Conservation (phyloP, 176 grass and related monocot genomes). For the Carex parvula region DNA sequence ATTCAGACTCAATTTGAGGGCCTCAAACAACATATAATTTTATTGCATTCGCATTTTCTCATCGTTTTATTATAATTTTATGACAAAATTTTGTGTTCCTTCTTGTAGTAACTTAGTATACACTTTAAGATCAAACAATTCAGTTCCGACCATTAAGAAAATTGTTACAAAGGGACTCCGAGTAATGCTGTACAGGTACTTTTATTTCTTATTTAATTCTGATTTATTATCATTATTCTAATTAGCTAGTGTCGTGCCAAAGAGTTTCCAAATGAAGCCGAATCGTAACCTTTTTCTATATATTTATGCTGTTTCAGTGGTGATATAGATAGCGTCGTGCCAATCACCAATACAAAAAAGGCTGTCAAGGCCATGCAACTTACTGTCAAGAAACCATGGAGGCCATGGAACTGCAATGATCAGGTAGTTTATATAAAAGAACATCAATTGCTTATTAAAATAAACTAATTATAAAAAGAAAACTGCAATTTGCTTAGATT, state of each 20-base stretch:
- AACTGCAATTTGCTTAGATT: background rate
- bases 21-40: background rate
- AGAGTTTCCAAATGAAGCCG: background rate
- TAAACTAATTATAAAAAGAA: background rate
- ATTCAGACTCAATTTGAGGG: background rate
- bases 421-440: conserved; percentile 26
- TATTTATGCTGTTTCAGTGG: conserved; percentile 29
- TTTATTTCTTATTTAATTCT: background rate
- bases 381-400: conserved; percentile 31
- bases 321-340: conserved; percentile 38
- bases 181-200: conserved; percentile 30
- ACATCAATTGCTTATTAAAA: background rate
- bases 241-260: background rate
- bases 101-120: background rate
- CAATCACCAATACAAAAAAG: conserved; percentile 45
- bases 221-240: background rate
- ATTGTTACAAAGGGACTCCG: conserved; percentile 15
- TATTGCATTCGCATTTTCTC: background rate
- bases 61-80: background rate
- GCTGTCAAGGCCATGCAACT: conserved; percentile 40
- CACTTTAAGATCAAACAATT: background rate
- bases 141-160: conserved; percentile 25
- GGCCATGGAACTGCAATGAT: conserved; percentile 39
- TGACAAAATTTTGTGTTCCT: background rate
- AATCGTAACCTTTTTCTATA: background rate